phyloP scores from a whole-genome alignment of 441 rosid genomes.

The Geranium incanum region DNA sequence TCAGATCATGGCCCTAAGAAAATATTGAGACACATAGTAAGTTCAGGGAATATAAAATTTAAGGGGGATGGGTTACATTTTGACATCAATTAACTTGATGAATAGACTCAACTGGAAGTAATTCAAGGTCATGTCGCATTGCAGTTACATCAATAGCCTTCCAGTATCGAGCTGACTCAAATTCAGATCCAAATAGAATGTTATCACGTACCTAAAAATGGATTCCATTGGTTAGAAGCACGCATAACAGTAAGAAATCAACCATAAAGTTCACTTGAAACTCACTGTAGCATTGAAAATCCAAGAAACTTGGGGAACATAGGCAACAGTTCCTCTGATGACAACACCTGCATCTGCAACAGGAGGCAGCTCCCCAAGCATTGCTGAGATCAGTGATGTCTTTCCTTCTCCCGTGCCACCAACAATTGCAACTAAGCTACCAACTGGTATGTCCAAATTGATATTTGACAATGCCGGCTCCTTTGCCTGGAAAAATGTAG shows the following conservation, averaged over 20 bases:
- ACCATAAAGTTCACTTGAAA: slow-evolving; percentile 14
- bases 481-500: slow-evolving; percentile 49
- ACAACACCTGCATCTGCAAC: slow-evolving; percentile 48
- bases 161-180: slow-evolving; percentile 60
- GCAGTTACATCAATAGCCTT: slow-evolving; percentile 78
- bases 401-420: slow-evolving; percentile 98
- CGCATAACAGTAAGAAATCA: background rate
- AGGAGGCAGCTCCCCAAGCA: slow-evolving; percentile 92
- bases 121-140: slow-evolving; percentile 76
- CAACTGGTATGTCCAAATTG: slow-evolving; percentile 76
- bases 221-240: slow-evolving; percentile 7
- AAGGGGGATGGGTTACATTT: slow-evolving; percentile 11
- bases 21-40: slow-evolving; percentile 22
- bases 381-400: slow-evolving; percentile 87
- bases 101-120: slow-evolving; percentile 66
- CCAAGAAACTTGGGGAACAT: slow-evolving; percentile 98
- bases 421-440: slow-evolving; percentile 90
- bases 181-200: slow-evolving; percentile 73
- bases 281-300: slow-evolving; percentile 94
- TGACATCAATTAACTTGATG: slow-evolving; percentile 15
- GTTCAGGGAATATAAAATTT: slow-evolving; percentile 6
- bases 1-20: slow-evolving; percentile 80
- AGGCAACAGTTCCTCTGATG: slow-evolving; percentile 76
- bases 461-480: slow-evolving; percentile 67
- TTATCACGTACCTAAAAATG: slow-evolving; percentile 70